Evolutionary conservation across 2,329 filamentous ascomycete species (phyloP).

Genomic region (Fusarium oligoseptatum): DNA sequence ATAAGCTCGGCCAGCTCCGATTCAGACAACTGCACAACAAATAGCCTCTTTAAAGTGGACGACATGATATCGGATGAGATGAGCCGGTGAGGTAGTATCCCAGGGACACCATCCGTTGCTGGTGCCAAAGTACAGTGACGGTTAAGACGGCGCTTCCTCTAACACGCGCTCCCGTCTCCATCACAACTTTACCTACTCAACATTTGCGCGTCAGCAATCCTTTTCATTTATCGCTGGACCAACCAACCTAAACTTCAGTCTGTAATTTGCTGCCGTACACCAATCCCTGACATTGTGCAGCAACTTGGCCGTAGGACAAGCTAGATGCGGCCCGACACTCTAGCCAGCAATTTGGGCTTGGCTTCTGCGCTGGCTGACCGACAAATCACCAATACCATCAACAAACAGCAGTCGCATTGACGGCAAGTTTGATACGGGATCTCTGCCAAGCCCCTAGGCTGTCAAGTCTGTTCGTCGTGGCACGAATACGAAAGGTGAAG

Average conservation of each 20-base stretch:
- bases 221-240: not conserved
- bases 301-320: not conserved
- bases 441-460: constrained; percentile 7
- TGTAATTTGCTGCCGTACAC: constrained; percentile 8
- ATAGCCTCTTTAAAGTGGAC: not conserved
- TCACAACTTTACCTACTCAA: not conserved
- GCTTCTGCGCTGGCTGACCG: not conserved
- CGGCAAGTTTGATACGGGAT: not conserved
- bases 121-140: not conserved
- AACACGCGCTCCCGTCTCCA: not conserved
- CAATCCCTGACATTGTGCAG: constrained; percentile 15
- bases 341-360: not conserved
- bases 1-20: not conserved
- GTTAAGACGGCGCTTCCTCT: not conserved
- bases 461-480: not conserved
- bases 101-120: not conserved
- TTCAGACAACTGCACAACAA: not conserved
- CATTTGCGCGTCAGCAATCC: not conserved
- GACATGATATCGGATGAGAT: not conserved
- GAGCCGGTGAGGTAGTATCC: not conserved
- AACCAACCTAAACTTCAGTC: not conserved
- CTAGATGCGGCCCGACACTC: not conserved
- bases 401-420: not conserved
- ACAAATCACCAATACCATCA: not conserved
- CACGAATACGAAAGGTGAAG: constrained; percentile 1